Percentiles rank a stretch among this genome's conserved stretches.
Evolutionary conservation across 192 early-diverging fungal genomes (phyloP).

Genomic region (Rhizoclosmatium sp.): DNA sequence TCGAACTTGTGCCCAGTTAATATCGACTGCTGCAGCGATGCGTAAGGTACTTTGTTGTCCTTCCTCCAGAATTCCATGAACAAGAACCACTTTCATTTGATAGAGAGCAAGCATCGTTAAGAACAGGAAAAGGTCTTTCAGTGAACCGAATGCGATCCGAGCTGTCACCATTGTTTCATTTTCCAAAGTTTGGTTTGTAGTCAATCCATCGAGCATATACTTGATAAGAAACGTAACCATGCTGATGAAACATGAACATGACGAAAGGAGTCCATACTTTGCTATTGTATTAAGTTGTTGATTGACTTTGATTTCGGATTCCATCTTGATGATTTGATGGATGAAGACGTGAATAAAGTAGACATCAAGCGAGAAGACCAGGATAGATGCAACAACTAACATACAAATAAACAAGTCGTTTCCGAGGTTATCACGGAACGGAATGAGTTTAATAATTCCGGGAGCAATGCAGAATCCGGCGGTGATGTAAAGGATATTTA

Average conservation of each 20-base stretch:
- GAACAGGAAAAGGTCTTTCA: neutral
- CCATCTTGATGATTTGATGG: neutral
- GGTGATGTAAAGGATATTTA: neutral
- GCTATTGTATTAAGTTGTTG: neutral
- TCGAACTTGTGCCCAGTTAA: no score
- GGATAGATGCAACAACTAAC: neutral
- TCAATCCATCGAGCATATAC: neutral
- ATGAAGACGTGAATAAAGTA: neutral
- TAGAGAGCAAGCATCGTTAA: neutral
- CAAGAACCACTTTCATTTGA: neutral
- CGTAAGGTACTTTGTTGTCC: no score
- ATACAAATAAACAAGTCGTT: neutral
- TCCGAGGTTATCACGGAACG: neutral
- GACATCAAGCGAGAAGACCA: neutral
- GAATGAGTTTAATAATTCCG: neutral
- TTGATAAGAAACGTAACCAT: neutral
- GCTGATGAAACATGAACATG: neutral
- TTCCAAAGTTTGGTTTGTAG: no score
- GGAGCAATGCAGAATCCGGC: neutral
- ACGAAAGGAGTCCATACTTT: neutral
- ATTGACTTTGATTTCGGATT: neutral
- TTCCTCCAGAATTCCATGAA: neutral
- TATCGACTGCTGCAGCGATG: no score
- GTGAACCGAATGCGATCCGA: neutral
- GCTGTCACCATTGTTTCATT: neutral